Evolutionary conservation across 2,329 filamentous ascomycete genomes (phyloP).

Genomic region (Verticillium alfalfae): DNA sequence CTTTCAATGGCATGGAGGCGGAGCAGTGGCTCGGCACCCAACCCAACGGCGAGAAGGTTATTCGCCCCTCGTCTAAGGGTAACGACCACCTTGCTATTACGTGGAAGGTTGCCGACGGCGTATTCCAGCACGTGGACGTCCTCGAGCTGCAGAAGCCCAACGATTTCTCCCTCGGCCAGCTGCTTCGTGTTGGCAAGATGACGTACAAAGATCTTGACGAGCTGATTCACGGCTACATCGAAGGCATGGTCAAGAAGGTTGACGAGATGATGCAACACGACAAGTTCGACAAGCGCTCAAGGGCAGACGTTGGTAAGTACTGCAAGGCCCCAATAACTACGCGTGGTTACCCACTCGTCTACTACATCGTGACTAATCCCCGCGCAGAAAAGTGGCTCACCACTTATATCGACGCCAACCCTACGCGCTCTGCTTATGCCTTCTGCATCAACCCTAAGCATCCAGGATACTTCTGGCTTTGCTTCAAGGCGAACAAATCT

Average conservation of each 20-base stretch:
- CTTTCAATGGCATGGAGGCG: slow-evolving; percentile 87
- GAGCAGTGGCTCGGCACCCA: slow-evolving; percentile 90
- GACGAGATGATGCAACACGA: slow-evolving; percentile 93
- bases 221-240: slow-evolving; percentile 92
- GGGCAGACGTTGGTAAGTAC: slow-evolving; percentile 69
- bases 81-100: slow-evolving; percentile 93
- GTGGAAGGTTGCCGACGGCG: slow-evolving; percentile 93
- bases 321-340: not conserved
- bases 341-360: not conserved
- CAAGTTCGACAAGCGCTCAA: slow-evolving; percentile 72
- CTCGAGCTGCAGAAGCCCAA: slow-evolving; percentile 95
- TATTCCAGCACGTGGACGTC: slow-evolving; percentile 98
- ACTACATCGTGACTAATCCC: not conserved
- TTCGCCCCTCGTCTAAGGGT: slow-evolving; percentile 91
- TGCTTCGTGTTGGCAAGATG: slow-evolving; percentile 82
- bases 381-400: slow-evolving; percentile 83
- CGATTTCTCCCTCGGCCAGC: slow-evolving; percentile 86
- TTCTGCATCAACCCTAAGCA: slow-evolving; percentile 93
- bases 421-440: slow-evolving; percentile 85
- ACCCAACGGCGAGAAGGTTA: slow-evolving; percentile 83
- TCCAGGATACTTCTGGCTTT: slow-evolving; percentile 90
- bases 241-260: slow-evolving; percentile 96
- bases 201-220: slow-evolving; percentile 96
- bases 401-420: slow-evolving; percentile 94
- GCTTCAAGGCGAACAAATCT: slow-evolving; percentile 84